Base-by-base conservation (phyloP, 306 rosid species). In the Ormosia emarginata region DNA sequence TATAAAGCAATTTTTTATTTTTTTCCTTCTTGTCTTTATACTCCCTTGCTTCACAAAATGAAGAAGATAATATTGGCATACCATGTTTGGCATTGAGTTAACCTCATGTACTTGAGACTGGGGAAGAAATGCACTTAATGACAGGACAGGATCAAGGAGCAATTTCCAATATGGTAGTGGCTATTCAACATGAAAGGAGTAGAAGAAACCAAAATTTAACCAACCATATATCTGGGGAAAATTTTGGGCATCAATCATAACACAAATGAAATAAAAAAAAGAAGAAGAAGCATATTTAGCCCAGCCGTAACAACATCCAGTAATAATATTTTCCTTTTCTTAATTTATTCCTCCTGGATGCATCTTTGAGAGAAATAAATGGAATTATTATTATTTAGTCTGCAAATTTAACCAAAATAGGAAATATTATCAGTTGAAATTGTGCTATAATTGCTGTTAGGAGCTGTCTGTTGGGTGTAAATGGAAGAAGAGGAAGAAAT, bases 401-500 rank as follows among this genome's bases (percentile, higher is more conserved):
- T 40, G 66, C 50, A 86, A 67, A 73, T 30, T 83, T 72, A 87
- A 77, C 86, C 88, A 84, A 87, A 87, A 84, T 87, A 87, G 62
- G 90, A 78, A 63, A 81, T 74, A 82, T 85, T 34, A 47, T 84
- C 86, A 81, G 53, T 84, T 78, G 88, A 74, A 84, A 81, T 78
- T 68, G 77, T 74, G 84, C 37, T 81, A 76, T 85, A 87, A 73
- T 30, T 70, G 24, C 24, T 24, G 82, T 72, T 70, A 79, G 85
- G 85, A 64, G 82, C 70, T 46, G 85, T 87, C 49, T 82, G 86
- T 59, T 82, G 88, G 66, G 70, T 81, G 82, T 84, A 85, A 62
- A 85, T 52, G 86, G 88, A 78, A 74, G 90, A 78, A 70, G 97
- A 86, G 59, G 94, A 91, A 59, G 92, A 79, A 29, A 84, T 62